These are phyloP conservation scores for Neocatenulostroma microsporum DNA, from an alignment of 2,329 filamentous ascomycete species.

Conservation along the genomic window DNA sequence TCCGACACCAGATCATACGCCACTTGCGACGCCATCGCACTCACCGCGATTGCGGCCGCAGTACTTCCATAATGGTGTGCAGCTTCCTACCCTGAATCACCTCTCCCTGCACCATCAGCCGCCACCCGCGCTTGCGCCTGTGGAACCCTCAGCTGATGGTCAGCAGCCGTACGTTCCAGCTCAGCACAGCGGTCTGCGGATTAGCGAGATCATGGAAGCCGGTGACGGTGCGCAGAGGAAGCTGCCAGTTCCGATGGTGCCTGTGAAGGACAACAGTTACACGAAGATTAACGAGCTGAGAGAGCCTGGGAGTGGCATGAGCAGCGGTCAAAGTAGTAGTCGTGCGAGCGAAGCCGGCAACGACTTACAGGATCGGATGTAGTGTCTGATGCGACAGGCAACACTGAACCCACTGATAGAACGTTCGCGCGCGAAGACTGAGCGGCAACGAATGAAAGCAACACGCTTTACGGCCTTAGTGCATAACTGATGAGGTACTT, in stretches of 20 bases:
- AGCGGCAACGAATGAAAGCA: slow-evolving; percentile 3
- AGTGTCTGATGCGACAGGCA: background rate
- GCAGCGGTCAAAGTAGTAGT: slow-evolving; percentile 47
- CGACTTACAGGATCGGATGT: slow-evolving; percentile 24
- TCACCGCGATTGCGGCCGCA: slow-evolving; percentile 83
- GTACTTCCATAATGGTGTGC: slow-evolving; percentile 58
- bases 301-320: slow-evolving; percentile 60
- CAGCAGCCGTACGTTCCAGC: slow-evolving; percentile 52
- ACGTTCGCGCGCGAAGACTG: background rate
- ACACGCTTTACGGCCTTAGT: slow-evolving; percentile 1
- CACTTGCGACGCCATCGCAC: slow-evolving; percentile 91
- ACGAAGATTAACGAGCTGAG: slow-evolving; percentile 75
- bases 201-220: slow-evolving; percentile 87
- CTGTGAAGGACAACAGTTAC: slow-evolving; percentile 33
- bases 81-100: slow-evolving; percentile 78
- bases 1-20: slow-evolving; percentile 95
- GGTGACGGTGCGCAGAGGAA: slow-evolving; percentile 84
- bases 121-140: slow-evolving; percentile 58
- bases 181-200: slow-evolving; percentile 61
- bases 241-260: slow-evolving; percentile 82
- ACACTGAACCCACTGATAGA: background rate
- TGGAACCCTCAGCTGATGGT: slow-evolving; percentile 58
- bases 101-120: slow-evolving; percentile 53
- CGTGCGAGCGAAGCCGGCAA: slow-evolving; percentile 27
- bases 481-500: slow-evolving; percentile 5